Conservation (phyloP, 192 early-diverging fungal genomes). For the Coemansia brasiliensis region DNA sequence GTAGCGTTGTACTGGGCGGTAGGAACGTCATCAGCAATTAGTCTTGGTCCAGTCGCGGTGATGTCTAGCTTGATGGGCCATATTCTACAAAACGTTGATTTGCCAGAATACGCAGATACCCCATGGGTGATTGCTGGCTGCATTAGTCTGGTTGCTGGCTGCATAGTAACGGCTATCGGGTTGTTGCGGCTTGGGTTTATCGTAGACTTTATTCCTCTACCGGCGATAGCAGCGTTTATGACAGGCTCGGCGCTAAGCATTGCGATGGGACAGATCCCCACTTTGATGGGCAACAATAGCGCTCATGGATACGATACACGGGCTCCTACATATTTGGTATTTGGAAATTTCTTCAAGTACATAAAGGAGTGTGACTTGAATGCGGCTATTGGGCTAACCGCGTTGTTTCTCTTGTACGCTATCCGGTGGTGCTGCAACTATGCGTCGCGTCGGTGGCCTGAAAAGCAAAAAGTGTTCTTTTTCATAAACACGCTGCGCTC, state of each 20-base stretch:
- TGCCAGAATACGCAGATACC: constrained; percentile 58
- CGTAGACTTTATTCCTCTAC: constrained; percentile 82
- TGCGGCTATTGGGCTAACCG: constrained; percentile 45
- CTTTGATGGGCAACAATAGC: constrained; percentile 73
- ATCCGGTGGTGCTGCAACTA: constrained; percentile 40
- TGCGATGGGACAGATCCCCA: constrained; percentile 77
- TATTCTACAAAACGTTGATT: constrained; percentile 48
- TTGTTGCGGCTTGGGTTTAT: constrained; percentile 80
- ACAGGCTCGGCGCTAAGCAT: constrained; percentile 81
- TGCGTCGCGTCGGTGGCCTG: constrained; percentile 51
- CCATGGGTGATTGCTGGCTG: constrained; percentile 54
- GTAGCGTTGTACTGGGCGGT: constrained; percentile 68
- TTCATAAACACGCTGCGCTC: constrained; percentile 72
- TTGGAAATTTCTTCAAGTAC: constrained; percentile 66
- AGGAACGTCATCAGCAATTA: constrained; percentile 73
- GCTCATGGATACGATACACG: constrained; percentile 67
- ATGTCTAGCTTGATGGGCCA: constrained; percentile 76
- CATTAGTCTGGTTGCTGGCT: constrained; percentile 72
- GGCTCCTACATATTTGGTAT: constrained; percentile 69
- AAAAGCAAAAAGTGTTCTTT: constrained; percentile 54
- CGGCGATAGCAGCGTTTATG: constrained; percentile 86
- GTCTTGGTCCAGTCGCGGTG: constrained; percentile 76
- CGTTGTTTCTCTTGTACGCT: constrained; percentile 53
- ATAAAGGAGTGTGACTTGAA: constrained; percentile 51
- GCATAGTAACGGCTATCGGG: constrained; percentile 70